A percentile compares a stretch with the other conserved stretches of the same genome.
These are phyloP conservation scores for Clarireedia homoeocarpa DNA, from an alignment of 2,329 filamentous ascomycete species.

Conservation along the genomic window DNA sequence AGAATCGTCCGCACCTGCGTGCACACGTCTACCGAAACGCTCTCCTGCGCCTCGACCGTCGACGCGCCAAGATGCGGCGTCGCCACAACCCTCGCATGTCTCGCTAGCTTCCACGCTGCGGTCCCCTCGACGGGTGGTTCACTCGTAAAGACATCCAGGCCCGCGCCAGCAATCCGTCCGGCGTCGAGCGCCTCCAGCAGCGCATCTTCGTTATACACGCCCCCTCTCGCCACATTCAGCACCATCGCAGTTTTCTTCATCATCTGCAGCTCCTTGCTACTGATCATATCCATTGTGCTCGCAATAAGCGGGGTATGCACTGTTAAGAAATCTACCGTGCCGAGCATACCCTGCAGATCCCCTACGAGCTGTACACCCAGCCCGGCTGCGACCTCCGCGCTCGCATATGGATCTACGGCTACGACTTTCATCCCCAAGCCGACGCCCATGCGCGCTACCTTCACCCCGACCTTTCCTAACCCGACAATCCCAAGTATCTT, in stretches of 20 bases:
- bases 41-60: constrained; percentile 77
- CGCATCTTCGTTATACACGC: constrained; percentile 71
- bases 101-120: constrained; percentile 53
- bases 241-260: constrained; percentile 72
- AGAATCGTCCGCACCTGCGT: constrained; percentile 71
- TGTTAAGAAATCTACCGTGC: constrained; percentile 66
- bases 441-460: constrained; percentile 70
- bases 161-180: constrained; percentile 67
- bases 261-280: constrained; percentile 52
- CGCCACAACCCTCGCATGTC: constrained; percentile 64
- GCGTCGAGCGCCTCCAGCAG: constrained; percentile 62
- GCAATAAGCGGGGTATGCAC: constrained; percentile 76
- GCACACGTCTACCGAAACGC: constrained; percentile 76
- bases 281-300: constrained; percentile 67
- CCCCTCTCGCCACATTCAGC: constrained; percentile 72
- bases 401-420: constrained; percentile 72
- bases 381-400: constrained; percentile 59
- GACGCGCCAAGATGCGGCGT: constrained; percentile 76
- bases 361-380: constrained; percentile 58
- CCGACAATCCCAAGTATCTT: constrained; percentile 73
- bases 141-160: constrained; percentile 70
- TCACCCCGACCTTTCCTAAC: constrained; percentile 75
- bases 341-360: constrained; percentile 52
- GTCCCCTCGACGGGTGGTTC: constrained; percentile 59
- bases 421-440: constrained; percentile 70